Evolutionary conservation across 305 asterid species (phyloP).

Genomic region (Solanum hybrid): DNA sequence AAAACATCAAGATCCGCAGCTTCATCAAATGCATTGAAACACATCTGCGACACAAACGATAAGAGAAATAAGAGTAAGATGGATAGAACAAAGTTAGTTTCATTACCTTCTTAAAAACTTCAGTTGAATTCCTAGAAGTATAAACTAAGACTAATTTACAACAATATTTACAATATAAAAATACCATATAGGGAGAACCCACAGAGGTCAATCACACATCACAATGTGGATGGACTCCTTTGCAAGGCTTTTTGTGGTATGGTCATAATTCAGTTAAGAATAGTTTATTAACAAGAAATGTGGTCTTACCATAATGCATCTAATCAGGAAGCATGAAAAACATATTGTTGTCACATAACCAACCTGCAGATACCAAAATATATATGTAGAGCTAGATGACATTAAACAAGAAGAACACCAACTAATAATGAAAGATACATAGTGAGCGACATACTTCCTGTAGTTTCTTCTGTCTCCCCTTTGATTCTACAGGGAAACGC

Average conservation of each 20-base stretch:
- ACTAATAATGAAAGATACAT: neutral
- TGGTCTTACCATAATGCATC: slow-evolving; percentile 86
- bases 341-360: slow-evolving; percentile 97
- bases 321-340: slow-evolving; percentile 72
- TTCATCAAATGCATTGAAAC: slow-evolving; percentile 75
- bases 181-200: neutral
- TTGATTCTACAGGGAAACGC: slow-evolving; percentile 93
- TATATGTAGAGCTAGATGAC: neutral
- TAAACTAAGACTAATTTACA: neutral
- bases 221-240: neutral
- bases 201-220: neutral
- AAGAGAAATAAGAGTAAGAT: slow-evolving; percentile 11
- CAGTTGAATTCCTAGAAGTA: neutral
- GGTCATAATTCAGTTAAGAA: slow-evolving; percentile 5
- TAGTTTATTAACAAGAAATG: neutral
- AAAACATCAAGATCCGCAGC: slow-evolving; percentile 89
- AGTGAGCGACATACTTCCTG: slow-evolving; percentile 59
- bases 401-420: neutral
- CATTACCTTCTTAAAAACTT: neutral
- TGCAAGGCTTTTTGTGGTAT: neutral
- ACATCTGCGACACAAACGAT: slow-evolving; percentile 38
- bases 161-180: neutral
- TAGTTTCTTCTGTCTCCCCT: slow-evolving; percentile 90
- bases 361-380: slow-evolving; percentile 48
- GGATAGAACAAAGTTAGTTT: neutral